Conservation (phyloP, 805 yeast genomes). For the Wickerhamomyces canadensis region DNA sequence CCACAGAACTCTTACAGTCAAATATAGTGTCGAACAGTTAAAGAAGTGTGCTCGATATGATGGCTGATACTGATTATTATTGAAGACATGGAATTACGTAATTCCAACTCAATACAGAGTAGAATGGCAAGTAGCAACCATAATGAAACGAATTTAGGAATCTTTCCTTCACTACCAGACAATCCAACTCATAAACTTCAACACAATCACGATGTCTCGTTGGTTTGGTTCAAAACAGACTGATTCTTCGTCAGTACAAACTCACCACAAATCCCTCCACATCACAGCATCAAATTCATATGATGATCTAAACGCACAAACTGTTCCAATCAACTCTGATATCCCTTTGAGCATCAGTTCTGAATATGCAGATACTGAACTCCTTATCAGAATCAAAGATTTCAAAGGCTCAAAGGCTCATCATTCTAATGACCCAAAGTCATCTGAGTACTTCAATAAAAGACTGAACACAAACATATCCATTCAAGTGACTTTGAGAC, state of each 20-base stretch:
- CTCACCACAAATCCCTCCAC: conserved; percentile 1
- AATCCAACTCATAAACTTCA: too few species aligned
- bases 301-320: conserved; percentile 11
- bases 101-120: too few species aligned
- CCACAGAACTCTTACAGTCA: too few species aligned
- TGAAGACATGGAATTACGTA: too few species aligned
- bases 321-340: conserved; percentile 40
- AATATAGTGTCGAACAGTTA: too few species aligned
- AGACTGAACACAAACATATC: conserved; percentile 25
- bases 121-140: too few species aligned
- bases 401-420: conserved; percentile 41
- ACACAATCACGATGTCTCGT: not conserved
- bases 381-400: conserved; percentile 39
- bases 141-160: too few species aligned
- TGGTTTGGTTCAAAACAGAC: too few species aligned
- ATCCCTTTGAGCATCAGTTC: conserved; percentile 32
- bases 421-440: conserved; percentile 22
- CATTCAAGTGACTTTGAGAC: conserved; percentile 36
- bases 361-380: conserved; percentile 32
- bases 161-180: too few species aligned
- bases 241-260: too few species aligned
- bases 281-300: conserved; percentile 11
- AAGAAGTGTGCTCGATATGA: too few species aligned
- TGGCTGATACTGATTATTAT: too few species aligned
- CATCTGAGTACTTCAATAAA: conserved; percentile 19